Conservation (phyloP, 2,329 filamentous ascomycete species). For the Clathrospora elynae region DNA sequence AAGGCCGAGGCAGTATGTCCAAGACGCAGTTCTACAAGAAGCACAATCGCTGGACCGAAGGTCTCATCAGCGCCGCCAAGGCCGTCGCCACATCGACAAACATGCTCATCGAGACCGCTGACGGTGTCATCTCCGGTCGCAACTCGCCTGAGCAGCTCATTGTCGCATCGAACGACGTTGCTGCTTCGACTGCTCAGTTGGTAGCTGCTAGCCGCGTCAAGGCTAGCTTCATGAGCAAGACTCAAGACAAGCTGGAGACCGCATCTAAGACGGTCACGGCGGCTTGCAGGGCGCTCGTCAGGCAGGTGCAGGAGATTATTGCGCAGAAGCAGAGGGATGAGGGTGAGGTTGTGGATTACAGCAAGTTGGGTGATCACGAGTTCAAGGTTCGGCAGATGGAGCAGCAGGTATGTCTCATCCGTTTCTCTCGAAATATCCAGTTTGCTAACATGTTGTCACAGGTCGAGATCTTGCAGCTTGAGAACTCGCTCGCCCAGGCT, state of each 20-base stretch:
- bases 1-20: conserved; percentile 84
- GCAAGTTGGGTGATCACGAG: conserved; percentile 85
- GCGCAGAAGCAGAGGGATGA: conserved; percentile 81
- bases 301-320: conserved; percentile 94
- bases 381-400: conserved; percentile 99
- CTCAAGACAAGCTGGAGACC: conserved; percentile 85
- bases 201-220: conserved; percentile 96
- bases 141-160: conserved; percentile 97
- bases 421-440: background rate
- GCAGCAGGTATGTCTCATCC: conserved; percentile 77
- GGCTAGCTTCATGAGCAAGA: conserved; percentile 97
- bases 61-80: conserved; percentile 95
- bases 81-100: conserved; percentile 93
- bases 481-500: conserved; percentile 81
- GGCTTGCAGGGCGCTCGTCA: conserved; percentile 84
- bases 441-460: conserved; percentile 48
- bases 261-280: conserved; percentile 91
- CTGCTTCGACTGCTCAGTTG: conserved; percentile 92
- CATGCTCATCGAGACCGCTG: conserved; percentile 95
- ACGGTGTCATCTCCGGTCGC: conserved; percentile 88
- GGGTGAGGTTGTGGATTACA: conserved; percentile 81
- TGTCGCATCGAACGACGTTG: conserved; percentile 95
- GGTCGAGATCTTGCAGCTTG: conserved; percentile 96
- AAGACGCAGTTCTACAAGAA: conserved; percentile 98
- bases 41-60: conserved; percentile 99